These are phyloP conservation scores for Raphanus sativus DNA, from an alignment of 345 rosid species.

Conservation along the genomic window DNA sequence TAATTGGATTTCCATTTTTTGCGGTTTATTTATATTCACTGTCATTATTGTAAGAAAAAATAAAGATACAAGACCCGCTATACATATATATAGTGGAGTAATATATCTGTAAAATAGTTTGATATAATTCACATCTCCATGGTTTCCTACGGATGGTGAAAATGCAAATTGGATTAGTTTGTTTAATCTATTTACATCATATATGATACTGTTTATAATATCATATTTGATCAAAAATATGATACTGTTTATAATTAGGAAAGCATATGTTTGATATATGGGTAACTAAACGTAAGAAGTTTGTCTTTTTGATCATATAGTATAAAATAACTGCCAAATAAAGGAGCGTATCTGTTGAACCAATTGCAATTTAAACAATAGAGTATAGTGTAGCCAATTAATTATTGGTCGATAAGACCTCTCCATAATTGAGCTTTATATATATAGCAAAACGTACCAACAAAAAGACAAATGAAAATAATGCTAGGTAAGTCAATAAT, in stretches of 20 bases:
- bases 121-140: not conserved
- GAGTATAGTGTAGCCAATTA: conserved; percentile 24
- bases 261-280: not conserved
- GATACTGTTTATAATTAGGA: not conserved
- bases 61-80: not conserved
- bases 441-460: conserved; percentile 14
- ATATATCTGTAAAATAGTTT: not conserved
- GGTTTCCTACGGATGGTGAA: not conserved
- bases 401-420: conserved; percentile 30
- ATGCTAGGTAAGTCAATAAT: conserved; percentile 15
- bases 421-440: conserved; percentile 30
- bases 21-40: not conserved
- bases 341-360: conserved; percentile 7
- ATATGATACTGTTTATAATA: too few relatives aligned
- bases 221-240: too few relatives aligned
- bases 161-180: not conserved
- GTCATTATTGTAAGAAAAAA: not conserved
- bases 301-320: not conserved
- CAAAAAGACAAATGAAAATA: conserved; percentile 5
- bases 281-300: not conserved
- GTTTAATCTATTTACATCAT: not conserved
- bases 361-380: conserved; percentile 4
- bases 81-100: not conserved
- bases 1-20: not conserved
- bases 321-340: conserved; percentile 1